Evolutionary conservation across 257 asterid genomes (phyloP).

Genomic region (Osmanthus fragrans): DNA sequence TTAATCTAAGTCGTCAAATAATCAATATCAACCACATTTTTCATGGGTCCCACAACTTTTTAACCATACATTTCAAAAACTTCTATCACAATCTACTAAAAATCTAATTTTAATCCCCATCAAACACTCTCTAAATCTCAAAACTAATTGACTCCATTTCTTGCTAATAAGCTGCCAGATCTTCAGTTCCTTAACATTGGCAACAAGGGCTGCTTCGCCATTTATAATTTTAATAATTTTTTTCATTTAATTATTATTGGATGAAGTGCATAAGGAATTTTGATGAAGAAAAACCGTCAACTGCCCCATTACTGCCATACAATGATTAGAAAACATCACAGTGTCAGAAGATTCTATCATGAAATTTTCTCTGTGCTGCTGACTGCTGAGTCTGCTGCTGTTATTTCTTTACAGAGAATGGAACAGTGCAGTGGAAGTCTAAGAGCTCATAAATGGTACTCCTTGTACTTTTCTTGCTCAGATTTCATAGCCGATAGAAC

Average conservation of each 20-base stretch:
- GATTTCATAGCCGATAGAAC: not conserved
- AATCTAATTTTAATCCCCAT: no score
- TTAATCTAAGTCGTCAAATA: no score
- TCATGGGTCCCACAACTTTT: no score
- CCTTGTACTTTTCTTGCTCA: not conserved
- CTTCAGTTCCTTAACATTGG: not conserved
- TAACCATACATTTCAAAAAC: no score
- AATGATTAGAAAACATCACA: conserved; percentile 2
- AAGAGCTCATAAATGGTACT: not conserved
- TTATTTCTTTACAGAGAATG: not conserved
- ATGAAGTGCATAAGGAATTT: not conserved
- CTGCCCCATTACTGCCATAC: not conserved
- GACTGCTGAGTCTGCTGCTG: not conserved
- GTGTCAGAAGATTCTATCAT: not conserved
- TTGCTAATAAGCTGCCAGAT: not conserved
- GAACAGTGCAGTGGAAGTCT: not conserved
- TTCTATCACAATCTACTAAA: no score
- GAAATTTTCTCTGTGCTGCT: not conserved
- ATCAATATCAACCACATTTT: no score
- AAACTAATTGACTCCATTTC: not conserved
- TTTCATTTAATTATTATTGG: not conserved
- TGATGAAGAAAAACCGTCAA: not conserved
- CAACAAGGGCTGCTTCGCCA: not conserved
- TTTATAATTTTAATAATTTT: not conserved
- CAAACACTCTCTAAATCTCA: conserved; percentile 1